Conservation (phyloP, 2,329 filamentous ascomycete species). For the Venturia asperata region DNA sequence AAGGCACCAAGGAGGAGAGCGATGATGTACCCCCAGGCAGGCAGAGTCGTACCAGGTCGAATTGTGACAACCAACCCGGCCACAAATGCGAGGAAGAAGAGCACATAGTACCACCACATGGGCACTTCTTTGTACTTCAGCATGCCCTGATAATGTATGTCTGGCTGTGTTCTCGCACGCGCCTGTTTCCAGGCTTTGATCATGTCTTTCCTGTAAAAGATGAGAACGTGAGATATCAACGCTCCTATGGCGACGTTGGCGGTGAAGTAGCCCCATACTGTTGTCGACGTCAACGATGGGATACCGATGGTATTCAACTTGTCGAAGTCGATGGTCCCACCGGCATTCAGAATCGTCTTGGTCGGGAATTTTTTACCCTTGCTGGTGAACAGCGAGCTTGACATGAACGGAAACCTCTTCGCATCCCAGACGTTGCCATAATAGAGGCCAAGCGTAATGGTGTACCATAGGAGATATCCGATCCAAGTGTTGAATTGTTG, state of each 20-base stretch:
- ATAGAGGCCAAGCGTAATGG: slow-evolving; percentile 20
- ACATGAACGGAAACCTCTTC: slow-evolving; percentile 21
- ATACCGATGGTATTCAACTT: slow-evolving; percentile 3
- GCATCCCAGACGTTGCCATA: slow-evolving; percentile 20
- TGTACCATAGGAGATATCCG: slow-evolving; percentile 22
- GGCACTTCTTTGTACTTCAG: slow-evolving; percentile 29
- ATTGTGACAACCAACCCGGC: slow-evolving; percentile 28
- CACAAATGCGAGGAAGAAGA: slow-evolving; percentile 46
- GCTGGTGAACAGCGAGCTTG: slow-evolving; percentile 19
- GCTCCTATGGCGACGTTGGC: slow-evolving; percentile 10
- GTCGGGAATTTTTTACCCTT: background rate
- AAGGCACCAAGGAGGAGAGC: slow-evolving; percentile 41
- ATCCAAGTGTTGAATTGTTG: slow-evolving; percentile 13
- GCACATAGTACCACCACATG: slow-evolving; percentile 39
- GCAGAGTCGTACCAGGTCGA: slow-evolving; percentile 35
- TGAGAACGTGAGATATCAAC: slow-evolving; percentile 10
- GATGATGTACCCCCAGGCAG: slow-evolving; percentile 44
- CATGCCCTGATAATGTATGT: slow-evolving; percentile 30
- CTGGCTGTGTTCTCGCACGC: slow-evolving; percentile 25
- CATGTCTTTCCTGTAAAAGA: slow-evolving; percentile 29
- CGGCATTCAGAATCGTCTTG: background rate
- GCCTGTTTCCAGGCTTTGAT: slow-evolving; percentile 29
- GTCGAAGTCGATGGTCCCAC: background rate
- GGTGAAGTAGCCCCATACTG: slow-evolving; percentile 12
- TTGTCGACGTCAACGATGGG: slow-evolving; percentile 7